Evolutionary conservation across 495 filamentous ascomycete genomes (phyloP).

Genomic region (Beverwykella pulmonaria): DNA sequence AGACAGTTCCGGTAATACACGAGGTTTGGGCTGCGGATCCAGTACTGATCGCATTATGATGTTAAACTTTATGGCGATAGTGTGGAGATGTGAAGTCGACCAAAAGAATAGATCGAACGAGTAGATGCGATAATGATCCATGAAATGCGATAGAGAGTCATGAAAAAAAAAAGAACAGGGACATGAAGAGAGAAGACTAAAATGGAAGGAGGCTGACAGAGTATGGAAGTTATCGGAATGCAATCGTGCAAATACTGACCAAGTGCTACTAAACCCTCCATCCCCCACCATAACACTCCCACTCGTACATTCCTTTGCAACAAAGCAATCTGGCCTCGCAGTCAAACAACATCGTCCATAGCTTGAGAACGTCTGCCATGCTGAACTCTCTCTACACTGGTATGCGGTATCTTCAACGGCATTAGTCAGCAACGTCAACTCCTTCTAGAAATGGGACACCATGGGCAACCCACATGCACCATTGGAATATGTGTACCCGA

Average conservation of each 20-base stretch:
- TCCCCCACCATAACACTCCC: conserved; percentile 12
- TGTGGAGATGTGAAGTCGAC: no score
- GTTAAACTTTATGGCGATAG: not conserved
- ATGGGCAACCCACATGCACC: not conserved
- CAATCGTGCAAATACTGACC: not conserved
- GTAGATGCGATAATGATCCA: no score
- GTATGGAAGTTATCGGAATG: no score
- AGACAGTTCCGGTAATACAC: conserved; percentile 8
- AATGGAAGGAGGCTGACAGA: no score
- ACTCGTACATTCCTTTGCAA: not conserved
- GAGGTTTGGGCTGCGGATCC: not conserved
- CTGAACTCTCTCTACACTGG: conserved; percentile 3
- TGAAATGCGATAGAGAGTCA: no score
- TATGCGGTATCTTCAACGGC: not conserved
- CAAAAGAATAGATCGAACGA: no score
- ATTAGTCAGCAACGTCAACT: not conserved
- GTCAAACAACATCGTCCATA: conserved; percentile 13
- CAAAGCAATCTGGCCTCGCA: not conserved
- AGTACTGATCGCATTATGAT: not conserved
- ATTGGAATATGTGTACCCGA: not conserved
- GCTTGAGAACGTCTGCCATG: not conserved
- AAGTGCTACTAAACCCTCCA: not conserved
- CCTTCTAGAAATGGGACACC: no score
- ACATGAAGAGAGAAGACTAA: no score
- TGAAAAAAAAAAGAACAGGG: no score